phyloP scores from a whole-genome alignment of 805 yeast genomes.

The Ogataea salicorniae region DNA sequence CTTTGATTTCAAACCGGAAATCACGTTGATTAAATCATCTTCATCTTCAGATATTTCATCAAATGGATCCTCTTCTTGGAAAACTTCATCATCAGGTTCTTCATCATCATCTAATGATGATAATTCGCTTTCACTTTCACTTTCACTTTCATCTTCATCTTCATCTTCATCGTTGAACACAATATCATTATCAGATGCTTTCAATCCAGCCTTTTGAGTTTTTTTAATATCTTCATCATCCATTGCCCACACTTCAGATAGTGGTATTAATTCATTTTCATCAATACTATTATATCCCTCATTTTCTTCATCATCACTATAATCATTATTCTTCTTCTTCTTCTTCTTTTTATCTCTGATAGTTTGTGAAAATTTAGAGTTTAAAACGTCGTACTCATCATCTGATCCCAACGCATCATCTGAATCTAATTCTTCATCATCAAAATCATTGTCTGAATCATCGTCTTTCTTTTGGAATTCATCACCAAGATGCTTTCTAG shows the following conservation, averaged over 20 bases:
- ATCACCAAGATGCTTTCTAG: slow-evolving; percentile 26
- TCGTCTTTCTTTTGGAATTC: slow-evolving; percentile 4
- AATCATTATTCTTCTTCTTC: slow-evolving; percentile 3
- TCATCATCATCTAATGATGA: slow-evolving; percentile 19
- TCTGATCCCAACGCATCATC: slow-evolving; percentile 88
- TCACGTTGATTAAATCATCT: slow-evolving; percentile 44
- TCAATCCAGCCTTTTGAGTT: slow-evolving; percentile 16
- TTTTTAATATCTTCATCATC: slow-evolving; percentile 49
- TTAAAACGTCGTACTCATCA: slow-evolving; percentile 58
- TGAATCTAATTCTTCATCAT: slow-evolving; percentile 43
- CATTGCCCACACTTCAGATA: slow-evolving; percentile 87
- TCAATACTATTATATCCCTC: slow-evolving; percentile 70
- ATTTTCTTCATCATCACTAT: slow-evolving; percentile 45
- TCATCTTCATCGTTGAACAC: slow-evolving; percentile 28
- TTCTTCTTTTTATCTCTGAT: slow-evolving; percentile 47
- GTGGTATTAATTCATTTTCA: slow-evolving; percentile 65
- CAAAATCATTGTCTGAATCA: slow-evolving; percentile 29
- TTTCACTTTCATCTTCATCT: slow-evolving; percentile 10
- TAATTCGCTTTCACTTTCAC: slow-evolving; percentile 19
- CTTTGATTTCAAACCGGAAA: slow-evolving; percentile 35
- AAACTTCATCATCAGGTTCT: slow-evolving; percentile 23
- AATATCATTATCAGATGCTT: slow-evolving; percentile 23
- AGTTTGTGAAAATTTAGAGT: slow-evolving; percentile 65
- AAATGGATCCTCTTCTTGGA: slow-evolving; percentile 22
- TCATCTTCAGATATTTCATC: slow-evolving; percentile 23